Evolutionary conservation across 1,284 basidiomycete species (phyloP).

Genomic region (Volvariella volvacea): DNA sequence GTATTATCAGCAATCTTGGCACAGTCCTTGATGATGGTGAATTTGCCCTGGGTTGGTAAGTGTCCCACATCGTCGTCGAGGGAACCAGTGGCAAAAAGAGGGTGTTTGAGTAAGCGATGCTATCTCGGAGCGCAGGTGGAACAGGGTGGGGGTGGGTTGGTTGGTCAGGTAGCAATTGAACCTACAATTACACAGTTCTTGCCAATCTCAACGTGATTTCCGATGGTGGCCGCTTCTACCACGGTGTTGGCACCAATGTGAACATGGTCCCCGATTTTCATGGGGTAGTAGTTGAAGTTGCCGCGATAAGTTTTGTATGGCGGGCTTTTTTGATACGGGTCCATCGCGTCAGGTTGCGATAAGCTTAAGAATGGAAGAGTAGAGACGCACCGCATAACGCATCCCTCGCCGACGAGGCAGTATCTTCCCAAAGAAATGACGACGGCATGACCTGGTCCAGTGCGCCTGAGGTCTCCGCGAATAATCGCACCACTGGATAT

Average conservation of each 20-base stretch:
- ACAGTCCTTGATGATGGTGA: conserved; percentile 95
- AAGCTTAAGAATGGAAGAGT: background rate
- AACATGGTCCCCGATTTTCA: conserved; percentile 95
- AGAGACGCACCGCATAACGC: conserved; percentile 69
- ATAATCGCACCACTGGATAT: conserved; percentile 87
- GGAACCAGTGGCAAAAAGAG: too few species aligned
- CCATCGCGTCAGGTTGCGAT: conserved; percentile 1
- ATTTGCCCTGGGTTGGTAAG: conserved; percentile 69
- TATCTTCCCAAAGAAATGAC: conserved; percentile 92
- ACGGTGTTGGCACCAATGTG: conserved; percentile 85
- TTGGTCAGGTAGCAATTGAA: conserved; percentile 9
- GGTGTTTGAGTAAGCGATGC: background rate
- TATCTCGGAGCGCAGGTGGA: background rate
- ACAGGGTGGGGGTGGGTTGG: conserved; percentile 1
- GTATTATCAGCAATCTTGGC: conserved; percentile 84
- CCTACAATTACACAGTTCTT: conserved; percentile 90
- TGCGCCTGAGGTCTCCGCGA: conserved; percentile 81
- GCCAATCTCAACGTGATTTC: conserved; percentile 92
- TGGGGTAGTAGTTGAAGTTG: conserved; percentile 95
- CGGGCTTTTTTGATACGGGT: conserved; percentile 44
- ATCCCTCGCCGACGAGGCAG: conserved; percentile 85
- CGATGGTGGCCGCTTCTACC: conserved; percentile 92
- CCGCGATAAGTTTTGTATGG: conserved; percentile 89
- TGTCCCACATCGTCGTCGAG: too few species aligned
- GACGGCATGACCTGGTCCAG: conserved; percentile 83